A percentile compares a stretch with the other conserved stretches of the same genome.
Conservation (phyloP, 768 basidiomycete species). For the Lentinus brumalis region DNA sequence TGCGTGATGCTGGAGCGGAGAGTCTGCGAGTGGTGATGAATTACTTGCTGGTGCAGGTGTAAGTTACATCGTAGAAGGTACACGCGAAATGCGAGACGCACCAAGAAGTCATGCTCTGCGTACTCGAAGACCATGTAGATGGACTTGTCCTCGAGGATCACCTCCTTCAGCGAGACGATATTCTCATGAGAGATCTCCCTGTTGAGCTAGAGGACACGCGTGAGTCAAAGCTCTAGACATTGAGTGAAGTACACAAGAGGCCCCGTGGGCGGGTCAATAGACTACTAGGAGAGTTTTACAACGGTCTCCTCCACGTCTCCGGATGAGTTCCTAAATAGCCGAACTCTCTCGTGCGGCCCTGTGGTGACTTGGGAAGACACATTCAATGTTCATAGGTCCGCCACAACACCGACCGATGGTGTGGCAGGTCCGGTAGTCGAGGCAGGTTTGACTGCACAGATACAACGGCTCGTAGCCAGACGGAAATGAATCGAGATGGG, state of each 20-base stretch:
- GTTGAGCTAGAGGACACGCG: conserved; percentile 59
- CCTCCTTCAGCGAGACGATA: conserved; percentile 87
- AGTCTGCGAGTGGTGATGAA: conserved; percentile 95
- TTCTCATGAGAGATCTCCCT: conserved; percentile 91
- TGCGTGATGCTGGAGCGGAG: conserved; percentile 74
- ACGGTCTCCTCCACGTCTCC: too few species aligned
- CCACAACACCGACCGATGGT: too few species aligned
- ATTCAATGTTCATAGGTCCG: too few species aligned
- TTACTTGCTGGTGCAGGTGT: conserved; percentile 78
- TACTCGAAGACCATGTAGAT: conserved; percentile 99
- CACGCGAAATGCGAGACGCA: conserved; percentile 36
- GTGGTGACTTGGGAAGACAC: too few species aligned
- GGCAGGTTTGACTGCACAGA: too few species aligned
- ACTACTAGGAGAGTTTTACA: too few species aligned
- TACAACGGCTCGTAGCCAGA: too few species aligned
- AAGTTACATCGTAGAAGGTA: neutral
- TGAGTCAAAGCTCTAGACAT: conserved; percentile 17
- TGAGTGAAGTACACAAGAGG: too few species aligned
- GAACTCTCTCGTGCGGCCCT: too few species aligned
- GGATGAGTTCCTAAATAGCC: too few species aligned
- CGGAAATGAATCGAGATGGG: neutral
- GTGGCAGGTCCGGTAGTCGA: too few species aligned
- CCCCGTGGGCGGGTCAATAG: too few species aligned
- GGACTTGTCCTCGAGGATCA: conserved; percentile 96
- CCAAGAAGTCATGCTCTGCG: conserved; percentile 97